Percentiles rank a stretch among this genome's conserved stretches.
Evolutionary conservation across 1,139 yeast genomes (phyloP).

Genomic region (Taphrina wiesneri): DNA sequence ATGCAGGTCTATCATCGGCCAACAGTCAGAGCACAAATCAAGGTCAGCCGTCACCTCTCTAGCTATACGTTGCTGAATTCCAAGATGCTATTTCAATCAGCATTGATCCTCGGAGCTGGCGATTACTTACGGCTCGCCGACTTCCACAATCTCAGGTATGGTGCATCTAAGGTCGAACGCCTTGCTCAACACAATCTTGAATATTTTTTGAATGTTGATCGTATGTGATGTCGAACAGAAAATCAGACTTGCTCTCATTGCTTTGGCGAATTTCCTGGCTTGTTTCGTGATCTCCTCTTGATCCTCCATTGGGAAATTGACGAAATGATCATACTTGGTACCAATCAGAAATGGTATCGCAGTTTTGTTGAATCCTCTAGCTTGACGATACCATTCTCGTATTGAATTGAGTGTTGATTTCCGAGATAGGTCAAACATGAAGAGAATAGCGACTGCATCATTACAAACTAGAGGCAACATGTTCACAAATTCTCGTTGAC

Average conservation of each 20-base stretch:
- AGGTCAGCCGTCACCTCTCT: neutral
- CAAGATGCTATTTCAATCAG: constrained; percentile 49
- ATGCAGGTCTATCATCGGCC: too few relatives aligned
- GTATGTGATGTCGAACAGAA: constrained; percentile 93
- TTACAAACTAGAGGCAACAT: constrained; percentile 93
- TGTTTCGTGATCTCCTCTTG: constrained; percentile 83
- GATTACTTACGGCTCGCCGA: constrained; percentile 51
- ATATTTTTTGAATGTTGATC: constrained; percentile 89
- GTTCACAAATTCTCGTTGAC: constrained; percentile 91
- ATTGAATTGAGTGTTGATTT: constrained; percentile 81
- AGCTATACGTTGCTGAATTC: constrained; percentile 53
- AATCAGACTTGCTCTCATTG: constrained; percentile 86
- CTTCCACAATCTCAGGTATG: constrained; percentile 61
- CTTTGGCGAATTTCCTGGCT: constrained; percentile 82
- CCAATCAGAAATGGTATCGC: constrained; percentile 94
- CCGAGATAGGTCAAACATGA: constrained; percentile 88
- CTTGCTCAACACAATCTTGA: constrained; percentile 85
- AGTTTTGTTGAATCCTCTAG: constrained; percentile 81
- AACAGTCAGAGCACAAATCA: neutral
- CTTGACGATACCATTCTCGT: constrained; percentile 94
- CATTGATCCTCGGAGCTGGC: neutral
- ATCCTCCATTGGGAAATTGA: constrained; percentile 67
- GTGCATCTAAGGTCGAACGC: constrained; percentile 85
- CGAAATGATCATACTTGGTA: constrained; percentile 87
- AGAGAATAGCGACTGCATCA: constrained; percentile 90